Base-by-base conservation (phyloP, 768 basidiomycete species). In the Phlegmacium glaucopus region DNA sequence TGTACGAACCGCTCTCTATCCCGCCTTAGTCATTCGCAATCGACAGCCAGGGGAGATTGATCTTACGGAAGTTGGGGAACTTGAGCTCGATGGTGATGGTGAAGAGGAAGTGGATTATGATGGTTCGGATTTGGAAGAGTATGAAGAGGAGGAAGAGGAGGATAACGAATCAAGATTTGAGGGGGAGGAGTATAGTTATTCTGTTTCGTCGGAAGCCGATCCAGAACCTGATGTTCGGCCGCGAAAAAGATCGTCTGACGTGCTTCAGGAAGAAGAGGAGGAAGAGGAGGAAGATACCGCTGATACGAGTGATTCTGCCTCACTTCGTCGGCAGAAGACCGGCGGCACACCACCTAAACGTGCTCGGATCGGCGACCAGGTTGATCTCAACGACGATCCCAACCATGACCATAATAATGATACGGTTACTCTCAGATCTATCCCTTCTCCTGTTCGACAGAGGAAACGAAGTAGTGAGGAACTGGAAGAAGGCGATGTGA, bases 401-500 rank as follows among this genome's bases (percentile, higher is more conserved):
- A 51, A 13, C 25, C 41, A 53, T 47, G 16, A 46, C 42, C n/a
- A n/a, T n/a, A 16, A 48, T 43, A 16, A 53, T 42, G 22, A 18
- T 34, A 16, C 39, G n/a, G 32, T 16, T 39, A 13, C 29, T 9
- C 52, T 13, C 56, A 60, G 38, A 57, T 64, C 25, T 47, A 6
- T 43, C 47, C 2, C 56, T 3, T 45, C 56, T 3, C 53, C 49
- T 6, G 35, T 55, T 13, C 63, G 70, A 15, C 59, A 69, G 54
- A 64, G 69, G 48, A 79, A 79, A 51, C 70, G 78, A 16, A 71
- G 72, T 29, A 79, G 77, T 27, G 77, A 78, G 51, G 78, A 79
- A 53, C 62, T 78, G 16, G 72, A 75, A 1, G 62, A 62, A n/a
- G 61, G 47, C 4, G 61, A 58, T 16, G 50, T 42, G 4, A 54